Evolutionary conservation across 108 stramenopile species (phyloP).

Genomic region (Epipyxis sp.): DNA sequence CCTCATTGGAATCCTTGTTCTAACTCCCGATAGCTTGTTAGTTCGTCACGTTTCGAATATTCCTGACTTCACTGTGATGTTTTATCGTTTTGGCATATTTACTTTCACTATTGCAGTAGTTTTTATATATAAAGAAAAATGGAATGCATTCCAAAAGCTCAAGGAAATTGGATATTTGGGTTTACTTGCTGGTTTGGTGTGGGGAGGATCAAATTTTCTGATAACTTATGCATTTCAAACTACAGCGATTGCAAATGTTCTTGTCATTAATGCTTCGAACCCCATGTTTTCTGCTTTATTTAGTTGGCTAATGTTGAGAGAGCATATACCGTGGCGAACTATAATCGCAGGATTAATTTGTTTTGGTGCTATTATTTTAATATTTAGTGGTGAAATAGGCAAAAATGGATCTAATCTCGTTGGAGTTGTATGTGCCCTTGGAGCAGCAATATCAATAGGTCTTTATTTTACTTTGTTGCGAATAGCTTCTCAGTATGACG

Average conservation of each 20-base stretch:
- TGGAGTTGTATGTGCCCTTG: not conserved
- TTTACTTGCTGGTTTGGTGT: not conserved
- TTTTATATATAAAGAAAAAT: not conserved
- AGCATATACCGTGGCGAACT: not conserved
- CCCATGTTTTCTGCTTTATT: slow-evolving; percentile 22
- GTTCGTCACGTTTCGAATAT: not conserved
- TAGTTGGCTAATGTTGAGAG: not conserved
- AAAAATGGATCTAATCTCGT: not conserved
- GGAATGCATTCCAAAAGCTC: not conserved
- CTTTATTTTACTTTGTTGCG: not conserved
- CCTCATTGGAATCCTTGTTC: not conserved
- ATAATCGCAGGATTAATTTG: not conserved
- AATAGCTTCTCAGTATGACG: no score
- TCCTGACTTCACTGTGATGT: slow-evolving; percentile 15
- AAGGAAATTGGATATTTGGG: not conserved
- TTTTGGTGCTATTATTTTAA: not conserved
- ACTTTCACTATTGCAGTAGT: not conserved
- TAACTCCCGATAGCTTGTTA: not conserved
- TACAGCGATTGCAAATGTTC: not conserved
- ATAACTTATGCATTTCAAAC: not conserved
- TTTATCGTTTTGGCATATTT: not conserved
- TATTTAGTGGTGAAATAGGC: not conserved
- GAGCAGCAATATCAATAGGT: not conserved
- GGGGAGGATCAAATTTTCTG: not conserved
- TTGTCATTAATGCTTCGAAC: slow-evolving; percentile 15